Percentiles rank a stretch among this genome's conserved stretches.
phyloP scores from a whole-genome alignment of 2,329 filamentous ascomycete genomes.

The Ascochyta clinopodiicola region DNA sequence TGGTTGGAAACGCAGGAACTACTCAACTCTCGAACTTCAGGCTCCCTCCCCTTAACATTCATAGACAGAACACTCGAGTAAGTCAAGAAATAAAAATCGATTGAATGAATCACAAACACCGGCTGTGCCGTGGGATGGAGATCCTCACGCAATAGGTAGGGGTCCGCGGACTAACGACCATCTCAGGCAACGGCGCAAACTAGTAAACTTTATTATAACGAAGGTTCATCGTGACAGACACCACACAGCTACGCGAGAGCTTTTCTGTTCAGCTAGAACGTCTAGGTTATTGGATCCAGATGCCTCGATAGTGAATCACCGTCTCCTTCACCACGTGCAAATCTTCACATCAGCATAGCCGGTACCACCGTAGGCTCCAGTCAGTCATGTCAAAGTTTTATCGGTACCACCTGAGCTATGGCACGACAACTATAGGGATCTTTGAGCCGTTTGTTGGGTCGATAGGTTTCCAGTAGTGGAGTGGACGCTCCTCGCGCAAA shows the following conservation, averaged over 20 bases:
- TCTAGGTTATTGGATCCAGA: slow-evolving; percentile 8
- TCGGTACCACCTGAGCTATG: not conserved
- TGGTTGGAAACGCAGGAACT: too few relatives aligned
- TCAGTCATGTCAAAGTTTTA: not conserved
- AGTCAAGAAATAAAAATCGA: not conserved
- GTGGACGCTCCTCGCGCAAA: slow-evolving; percentile 3
- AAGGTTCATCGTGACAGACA: slow-evolving; percentile 14
- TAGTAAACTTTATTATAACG: slow-evolving; percentile 3
- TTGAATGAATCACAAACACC: slow-evolving; percentile 1
- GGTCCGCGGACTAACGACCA: slow-evolving; percentile 2
- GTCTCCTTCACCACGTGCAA: not conserved
- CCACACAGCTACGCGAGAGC: slow-evolving; percentile 2
- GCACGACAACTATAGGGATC: not conserved
- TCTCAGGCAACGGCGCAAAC: slow-evolving; percentile 4
- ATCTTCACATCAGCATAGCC: not conserved
- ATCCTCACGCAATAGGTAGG: not conserved
- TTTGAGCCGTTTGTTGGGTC: slow-evolving; percentile 7
- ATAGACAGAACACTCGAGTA: not conserved
- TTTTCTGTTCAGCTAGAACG: slow-evolving; percentile 4
- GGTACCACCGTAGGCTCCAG: not conserved
- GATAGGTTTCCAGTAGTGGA: slow-evolving; percentile 1
- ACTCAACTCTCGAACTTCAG: not conserved
- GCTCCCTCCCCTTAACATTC: not conserved
- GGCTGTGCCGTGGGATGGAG: not conserved
- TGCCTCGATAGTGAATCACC: slow-evolving; percentile 5